Evolutionary conservation across 306 rosid genomes (phyloP), one percentile per base, ranked within the genome.

Genomic region (Cucurbita ficifolia): DNA sequence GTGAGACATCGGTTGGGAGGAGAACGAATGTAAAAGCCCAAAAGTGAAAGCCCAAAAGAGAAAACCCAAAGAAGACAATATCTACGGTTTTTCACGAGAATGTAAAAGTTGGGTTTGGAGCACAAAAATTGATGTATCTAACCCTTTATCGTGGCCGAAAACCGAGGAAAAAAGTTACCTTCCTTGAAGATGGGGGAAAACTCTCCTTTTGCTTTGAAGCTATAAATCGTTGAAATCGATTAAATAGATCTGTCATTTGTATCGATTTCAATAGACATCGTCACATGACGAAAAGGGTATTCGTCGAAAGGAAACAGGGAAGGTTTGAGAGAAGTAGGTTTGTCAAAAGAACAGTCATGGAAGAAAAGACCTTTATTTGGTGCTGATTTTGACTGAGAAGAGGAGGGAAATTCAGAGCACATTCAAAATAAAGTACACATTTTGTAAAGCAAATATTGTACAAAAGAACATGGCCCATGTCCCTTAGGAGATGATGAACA

Each of bases 391-490:
- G 61, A 71, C 17, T 35, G 33, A 35, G 17, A 8, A 9, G 60
- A 16, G 58, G 75, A 29, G 61, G 57, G 75, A 70, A 21, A 33
- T 35, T 49, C 33, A 71, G 45, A 33, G 40, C 9, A n/a, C 62
- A 52, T 50, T 72, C 62, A 50, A 52, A 52, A 35, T 38, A n/a
- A 72, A 72, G 62, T 17, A 10, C n/a, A 52, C 63, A 52, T 40
- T 54, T 18, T 72, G 36, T 35, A 40, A n/a, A 51, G 22, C 46
- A 72, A 52, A 53, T 35, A 21, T n/a, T 35, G 63, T n/a, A 53
- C 46, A 72, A 51, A 51, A 51, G 60, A 72, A 72, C 64, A 39
- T 22, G 62, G 49, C 39, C 49, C 75, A n/a, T 71, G 75, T 72
- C 49, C 29, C 75, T 50, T 18, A 17, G 38, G 38, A 65, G 21